Conservation (phyloP, 2,329 filamentous ascomycete genomes). For the Rachicladosporium sp. region DNA sequence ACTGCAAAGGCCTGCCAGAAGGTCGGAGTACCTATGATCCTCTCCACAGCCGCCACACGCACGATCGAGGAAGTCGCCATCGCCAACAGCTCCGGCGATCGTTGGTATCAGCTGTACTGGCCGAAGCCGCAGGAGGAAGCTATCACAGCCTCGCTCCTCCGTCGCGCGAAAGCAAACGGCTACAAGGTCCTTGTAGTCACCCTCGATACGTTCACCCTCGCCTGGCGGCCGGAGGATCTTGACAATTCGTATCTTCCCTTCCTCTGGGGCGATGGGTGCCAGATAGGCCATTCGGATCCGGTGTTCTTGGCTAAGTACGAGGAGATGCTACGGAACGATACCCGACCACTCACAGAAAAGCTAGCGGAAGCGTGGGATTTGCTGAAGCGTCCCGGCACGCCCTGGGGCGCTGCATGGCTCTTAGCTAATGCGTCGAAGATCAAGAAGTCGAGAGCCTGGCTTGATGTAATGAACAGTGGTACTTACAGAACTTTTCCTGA, state of each 20-base stretch:
- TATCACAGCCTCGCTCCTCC: conserved; percentile 51
- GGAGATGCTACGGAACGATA: conserved; percentile 11
- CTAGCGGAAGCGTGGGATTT: conserved; percentile 25
- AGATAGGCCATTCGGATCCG: conserved; percentile 46
- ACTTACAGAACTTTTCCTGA: too few relatives aligned
- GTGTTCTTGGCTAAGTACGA: conserved; percentile 34
- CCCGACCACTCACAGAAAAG: conserved; percentile 20
- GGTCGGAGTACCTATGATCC: conserved; percentile 50
- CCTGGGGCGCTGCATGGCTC: conserved; percentile 22
- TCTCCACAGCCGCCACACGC: conserved; percentile 51
- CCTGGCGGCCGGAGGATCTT: conserved; percentile 46
- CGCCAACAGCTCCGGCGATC: conserved; percentile 38
- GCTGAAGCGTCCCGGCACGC: conserved; percentile 24
- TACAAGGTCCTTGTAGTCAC: conserved; percentile 5
- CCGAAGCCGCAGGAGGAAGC: conserved; percentile 51
- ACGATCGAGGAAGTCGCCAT: conserved; percentile 55
- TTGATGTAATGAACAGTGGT: conserved; percentile 20
- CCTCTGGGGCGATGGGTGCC: conserved; percentile 47
- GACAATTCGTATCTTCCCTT: conserved; percentile 40
- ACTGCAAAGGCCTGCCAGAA: conserved; percentile 1
- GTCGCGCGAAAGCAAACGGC: conserved; percentile 40
- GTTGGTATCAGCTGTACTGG: conserved; percentile 71
- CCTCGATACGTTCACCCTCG: conserved; percentile 29
- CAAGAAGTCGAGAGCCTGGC: conserved; percentile 26
- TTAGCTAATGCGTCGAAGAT: conserved; percentile 23